Base-by-base conservation (phyloP, 2,329 filamentous ascomycete genomes). In the Atkinsonella texensis region DNA sequence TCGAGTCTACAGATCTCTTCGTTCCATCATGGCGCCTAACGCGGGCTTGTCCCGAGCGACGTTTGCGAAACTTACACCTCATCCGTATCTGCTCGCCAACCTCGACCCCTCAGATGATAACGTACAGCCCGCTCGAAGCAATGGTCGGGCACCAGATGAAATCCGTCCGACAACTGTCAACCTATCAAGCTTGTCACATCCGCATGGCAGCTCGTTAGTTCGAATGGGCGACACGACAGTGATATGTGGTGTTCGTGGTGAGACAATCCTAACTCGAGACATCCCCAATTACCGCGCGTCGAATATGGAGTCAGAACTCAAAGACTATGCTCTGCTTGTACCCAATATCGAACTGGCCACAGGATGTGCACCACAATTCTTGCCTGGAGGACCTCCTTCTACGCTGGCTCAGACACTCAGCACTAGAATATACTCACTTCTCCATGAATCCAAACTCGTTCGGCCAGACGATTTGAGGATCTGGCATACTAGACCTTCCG, bases 271-370 rank as follows among this genome's bases (percentile, higher is more conserved):
- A 46, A 83, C 85, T 2, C 76, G 79, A 48, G 82, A 88, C 63
- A 87, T 94, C 53, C 83, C 84, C 46, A 82, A 80, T 59, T 85
- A 76, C 68, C 71, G 84, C 61, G 55, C 69, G 58, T 60, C 66
- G 57, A 61, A 69, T 62, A 54, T 58, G 54, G 57, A 70, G 56
- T 60, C 66, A 50, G 81, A 80, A 65, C 69, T 81, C 51, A 72
- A 70, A 54, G 78, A 81, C 52, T 77, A 81, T 62, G 83, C 88
- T 61, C 72, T 98, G 13, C 72, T 98, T 2, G 90, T 98, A 2
- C 91, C 93, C 2, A 98, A 98, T 63, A 80, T 98, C 51, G 93
- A 96, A 64, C 73, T 98, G 33, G 85, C 85, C 35, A 98, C 93
- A 1, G 93, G 93, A 38, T 94, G 87, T 63, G 87, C 89, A 7